These are phyloP conservation scores for Elsinoe necatrix DNA, from an alignment of 2,329 filamentous ascomycete species.

Conservation along the genomic window DNA sequence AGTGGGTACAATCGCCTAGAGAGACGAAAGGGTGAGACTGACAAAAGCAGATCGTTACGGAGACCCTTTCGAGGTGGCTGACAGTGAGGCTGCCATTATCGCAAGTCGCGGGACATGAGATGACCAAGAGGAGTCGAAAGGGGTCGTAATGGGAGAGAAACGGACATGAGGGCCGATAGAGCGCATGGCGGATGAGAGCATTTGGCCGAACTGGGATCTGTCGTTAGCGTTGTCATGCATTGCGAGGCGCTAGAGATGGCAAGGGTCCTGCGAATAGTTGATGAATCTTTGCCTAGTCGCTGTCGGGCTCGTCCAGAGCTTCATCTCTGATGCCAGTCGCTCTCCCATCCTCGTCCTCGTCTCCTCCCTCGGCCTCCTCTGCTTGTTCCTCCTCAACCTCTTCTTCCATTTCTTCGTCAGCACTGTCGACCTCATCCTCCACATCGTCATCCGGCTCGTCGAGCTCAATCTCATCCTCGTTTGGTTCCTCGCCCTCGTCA, in stretches of 20 bases:
- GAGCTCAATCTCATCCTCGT: conserved; percentile 36
- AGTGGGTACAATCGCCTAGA: conserved; percentile 21
- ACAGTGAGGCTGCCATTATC: conserved; percentile 25
- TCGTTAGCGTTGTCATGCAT: neutral
- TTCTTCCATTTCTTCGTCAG: conserved; percentile 23
- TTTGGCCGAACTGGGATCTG: neutral
- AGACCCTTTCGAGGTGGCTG: conserved; percentile 29
- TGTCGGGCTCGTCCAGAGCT: conserved; percentile 28
- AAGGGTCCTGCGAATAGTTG: neutral
- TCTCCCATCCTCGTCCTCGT: conserved; percentile 59
- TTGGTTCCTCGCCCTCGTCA: conserved; percentile 41
- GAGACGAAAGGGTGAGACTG: neutral
- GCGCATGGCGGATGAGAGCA: neutral
- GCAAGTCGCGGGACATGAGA: neutral
- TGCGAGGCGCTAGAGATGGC: neutral
- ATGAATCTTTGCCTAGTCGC: conserved; percentile 21
- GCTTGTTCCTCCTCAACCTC: conserved; percentile 24
- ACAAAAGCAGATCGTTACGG: conserved; percentile 26
- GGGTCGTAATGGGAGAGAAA: no score
- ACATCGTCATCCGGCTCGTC: conserved; percentile 40
- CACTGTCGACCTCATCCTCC: conserved; percentile 45
- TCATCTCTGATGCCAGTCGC: conserved; percentile 43
- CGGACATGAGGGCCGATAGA: no score
- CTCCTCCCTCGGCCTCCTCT: conserved; percentile 51
- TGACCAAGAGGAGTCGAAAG: neutral